Evolutionary conservation across 2,329 filamentous ascomycete genomes (phyloP).

Genomic region (Seiridium cupressi): DNA sequence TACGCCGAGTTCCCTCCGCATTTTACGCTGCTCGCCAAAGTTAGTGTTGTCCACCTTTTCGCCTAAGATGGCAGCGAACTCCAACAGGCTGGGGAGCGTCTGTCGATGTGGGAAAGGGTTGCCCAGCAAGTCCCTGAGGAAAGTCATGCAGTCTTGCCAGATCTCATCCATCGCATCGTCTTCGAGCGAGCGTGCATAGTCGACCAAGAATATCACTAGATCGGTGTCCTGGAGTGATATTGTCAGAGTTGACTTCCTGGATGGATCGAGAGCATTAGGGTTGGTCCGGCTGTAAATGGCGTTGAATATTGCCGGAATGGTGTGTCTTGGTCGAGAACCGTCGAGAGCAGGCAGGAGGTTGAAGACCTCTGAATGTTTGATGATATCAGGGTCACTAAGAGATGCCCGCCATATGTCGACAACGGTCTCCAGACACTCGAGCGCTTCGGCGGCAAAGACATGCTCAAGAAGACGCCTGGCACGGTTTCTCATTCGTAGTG

Average conservation of each 20-base stretch:
- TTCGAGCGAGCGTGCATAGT: conserved; percentile 86
- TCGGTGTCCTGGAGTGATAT: conserved; percentile 81
- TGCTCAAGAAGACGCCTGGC: conserved; percentile 87
- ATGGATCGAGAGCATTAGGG: conserved; percentile 72
- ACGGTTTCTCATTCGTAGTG: conserved; percentile 84
- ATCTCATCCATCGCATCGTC: conserved; percentile 99
- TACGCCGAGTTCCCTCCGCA: conserved; percentile 86
- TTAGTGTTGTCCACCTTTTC: conserved; percentile 98
- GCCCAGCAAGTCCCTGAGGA: conserved; percentile 82
- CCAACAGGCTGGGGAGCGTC: conserved; percentile 78
- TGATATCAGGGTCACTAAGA: conserved; percentile 40
- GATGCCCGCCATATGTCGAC: conserved; percentile 76
- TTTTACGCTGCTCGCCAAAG: conserved; percentile 89
- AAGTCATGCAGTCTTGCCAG: conserved; percentile 90
- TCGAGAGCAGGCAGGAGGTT: conserved; percentile 88
- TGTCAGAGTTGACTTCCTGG: conserved; percentile 83
- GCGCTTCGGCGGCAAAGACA: conserved; percentile 84
- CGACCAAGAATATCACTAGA: conserved; percentile 82
- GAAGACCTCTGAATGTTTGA: conserved; percentile 67
- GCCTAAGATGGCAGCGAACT: conserved; percentile 86
- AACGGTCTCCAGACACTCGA: conserved; percentile 91
- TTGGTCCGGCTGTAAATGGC: conserved; percentile 94
- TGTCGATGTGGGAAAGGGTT: conserved; percentile 96
- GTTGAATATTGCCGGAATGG: conserved; percentile 92
- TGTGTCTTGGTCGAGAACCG: conserved; percentile 85